These are phyloP conservation scores for Epichloe baconii DNA, from an alignment of 2,329 filamentous ascomycete species.

Conservation along the genomic window DNA sequence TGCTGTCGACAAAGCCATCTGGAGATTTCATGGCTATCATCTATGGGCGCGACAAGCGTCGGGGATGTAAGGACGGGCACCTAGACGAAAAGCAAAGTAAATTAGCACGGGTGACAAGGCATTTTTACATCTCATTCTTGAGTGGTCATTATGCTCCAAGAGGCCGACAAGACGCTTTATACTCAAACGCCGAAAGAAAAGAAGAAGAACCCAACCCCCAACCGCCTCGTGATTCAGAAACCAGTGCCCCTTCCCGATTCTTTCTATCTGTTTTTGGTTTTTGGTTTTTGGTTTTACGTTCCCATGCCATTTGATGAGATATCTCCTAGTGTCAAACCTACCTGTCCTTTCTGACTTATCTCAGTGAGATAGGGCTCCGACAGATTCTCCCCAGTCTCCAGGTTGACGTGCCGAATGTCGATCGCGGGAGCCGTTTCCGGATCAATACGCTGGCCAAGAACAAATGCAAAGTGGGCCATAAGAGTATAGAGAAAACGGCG, in stretches of 20 bases:
- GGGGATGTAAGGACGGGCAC: constrained; percentile 17
- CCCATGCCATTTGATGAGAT: no score
- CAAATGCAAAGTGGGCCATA: constrained; percentile 17
- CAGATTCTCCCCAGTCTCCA: constrained; percentile 15
- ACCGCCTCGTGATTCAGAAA: no score
- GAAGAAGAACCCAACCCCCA: no score
- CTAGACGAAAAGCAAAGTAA: constrained; percentile 5
- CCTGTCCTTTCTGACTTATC: constrained; percentile 17
- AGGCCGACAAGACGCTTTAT: no score
- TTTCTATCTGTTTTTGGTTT: no score
- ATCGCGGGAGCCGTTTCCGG: constrained; percentile 13
- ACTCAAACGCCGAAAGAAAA: no score
- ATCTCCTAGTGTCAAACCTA: constrained; percentile 5
- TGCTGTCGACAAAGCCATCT: constrained; percentile 17
- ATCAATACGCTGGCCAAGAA: constrained; percentile 13
- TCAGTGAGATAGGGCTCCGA: constrained; percentile 15
- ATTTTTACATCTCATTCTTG: no score
- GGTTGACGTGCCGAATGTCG: constrained; percentile 15
- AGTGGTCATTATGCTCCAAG: no score
- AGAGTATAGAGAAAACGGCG: constrained; percentile 20
- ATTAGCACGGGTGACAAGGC: neutral
- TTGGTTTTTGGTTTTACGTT: no score
- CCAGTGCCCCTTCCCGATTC: no score
- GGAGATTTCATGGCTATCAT: constrained; percentile 16
- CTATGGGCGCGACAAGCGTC: constrained; percentile 10